Base-by-base conservation (phyloP, 352 stramenopile species). In the Globisporangium camurandrum region DNA sequence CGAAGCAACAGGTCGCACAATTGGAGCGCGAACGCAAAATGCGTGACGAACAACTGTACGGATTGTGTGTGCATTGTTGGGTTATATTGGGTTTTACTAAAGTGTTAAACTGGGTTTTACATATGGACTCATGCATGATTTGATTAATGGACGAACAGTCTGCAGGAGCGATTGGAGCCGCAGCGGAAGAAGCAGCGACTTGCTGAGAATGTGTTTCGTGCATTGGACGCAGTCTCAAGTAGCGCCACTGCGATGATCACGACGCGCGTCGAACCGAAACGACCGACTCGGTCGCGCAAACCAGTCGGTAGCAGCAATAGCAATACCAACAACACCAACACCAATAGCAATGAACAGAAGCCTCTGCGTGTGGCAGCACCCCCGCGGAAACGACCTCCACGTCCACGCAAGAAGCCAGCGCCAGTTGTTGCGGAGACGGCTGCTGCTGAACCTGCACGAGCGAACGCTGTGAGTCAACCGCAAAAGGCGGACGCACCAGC, bases 121-220 rank as follows among this genome's bases (percentile, higher is more conserved):
- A n/a, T n/a, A n/a, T n/a, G n/a, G n/a, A n/a, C n/a, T n/a, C n/a
- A n/a, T n/a, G n/a, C n/a, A n/a, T n/a, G n/a, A n/a, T n/a, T n/a
- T n/a, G n/a, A n/a, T n/a, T n/a, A n/a, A n/a, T n/a, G n/a, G n/a
- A n/a, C n/a, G n/a, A n/a, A n/a, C n/a, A n/a, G n/a, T n/a, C n/a
- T n/a, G n/a, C n/a, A n/a, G n/a, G n/a, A n/a, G n/a, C n/a, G n/a
- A n/a, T n/a, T 40, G 27, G 54, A 72, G 49, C 64, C 59, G 11
- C 69, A 65, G 46, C 33, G 54, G 10, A 81, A 81, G 52, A 71
- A 61, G 34, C 54, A 67, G 24, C 69, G 67, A 43, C 59, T 73
- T 33, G 57, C 58, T 19, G 53, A 77, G 49, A 58, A 48, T 3
- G 47, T 64, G 10, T 57, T 66, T 8, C 71, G 64, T 17, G 43